A percentile compares a stretch with the other conserved stretches of the same genome.
Conservation (phyloP, 371 early-diverging fungal species). For the Mortierella sp. region DNA sequence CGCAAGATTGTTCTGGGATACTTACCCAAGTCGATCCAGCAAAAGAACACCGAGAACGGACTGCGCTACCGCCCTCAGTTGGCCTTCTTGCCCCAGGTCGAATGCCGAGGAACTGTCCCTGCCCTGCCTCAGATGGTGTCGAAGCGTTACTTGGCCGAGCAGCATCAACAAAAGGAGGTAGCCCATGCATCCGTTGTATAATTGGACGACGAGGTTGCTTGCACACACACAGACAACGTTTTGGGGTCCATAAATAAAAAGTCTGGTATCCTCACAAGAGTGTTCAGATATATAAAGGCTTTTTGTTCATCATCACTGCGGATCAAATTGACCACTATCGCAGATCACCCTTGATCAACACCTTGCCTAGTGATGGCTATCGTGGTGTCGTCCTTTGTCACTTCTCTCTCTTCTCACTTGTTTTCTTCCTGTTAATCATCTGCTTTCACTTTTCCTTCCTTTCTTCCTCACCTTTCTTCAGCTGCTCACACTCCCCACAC, state of each 20-base stretch:
- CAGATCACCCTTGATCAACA: not conserved
- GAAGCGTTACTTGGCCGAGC: not conserved
- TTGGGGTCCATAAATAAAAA: not conserved
- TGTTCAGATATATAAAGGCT: not conserved
- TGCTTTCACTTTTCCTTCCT: no score
- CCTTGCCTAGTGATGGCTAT: not conserved
- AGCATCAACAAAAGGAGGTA: not conserved
- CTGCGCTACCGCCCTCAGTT: conserved; percentile 27
- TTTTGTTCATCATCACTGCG: not conserved
- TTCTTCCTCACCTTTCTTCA: not conserved
- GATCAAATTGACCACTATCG: not conserved
- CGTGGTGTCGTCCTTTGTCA: not conserved
- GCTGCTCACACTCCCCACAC: no score
- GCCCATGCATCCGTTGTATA: not conserved
- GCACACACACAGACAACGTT: no score
- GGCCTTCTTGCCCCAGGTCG: conserved; percentile 14
- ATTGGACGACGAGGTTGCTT: no score
- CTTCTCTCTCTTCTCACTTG: not conserved
- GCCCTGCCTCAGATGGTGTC: conserved; percentile 18
- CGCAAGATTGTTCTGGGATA: conserved; percentile 24
- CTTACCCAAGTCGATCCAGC: conserved; percentile 23
- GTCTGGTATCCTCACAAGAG: not conserved
- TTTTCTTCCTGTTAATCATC: not conserved
- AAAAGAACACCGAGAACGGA: conserved; percentile 17
- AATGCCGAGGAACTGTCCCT: conserved; percentile 19